Evolutionary conservation across 768 basidiomycete genomes (phyloP).

Genomic region (Lactifluus volemus): DNA sequence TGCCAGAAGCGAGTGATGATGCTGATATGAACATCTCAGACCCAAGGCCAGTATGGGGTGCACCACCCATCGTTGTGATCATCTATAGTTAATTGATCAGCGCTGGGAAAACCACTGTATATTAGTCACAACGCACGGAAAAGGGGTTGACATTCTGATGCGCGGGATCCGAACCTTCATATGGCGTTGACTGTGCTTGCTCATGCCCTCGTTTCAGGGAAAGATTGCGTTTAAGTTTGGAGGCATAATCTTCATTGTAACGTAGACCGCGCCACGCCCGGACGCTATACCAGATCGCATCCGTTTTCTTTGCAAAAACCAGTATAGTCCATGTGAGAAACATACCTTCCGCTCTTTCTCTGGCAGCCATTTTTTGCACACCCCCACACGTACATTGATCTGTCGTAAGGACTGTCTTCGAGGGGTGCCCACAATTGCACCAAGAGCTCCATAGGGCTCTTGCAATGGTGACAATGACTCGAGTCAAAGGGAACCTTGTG

Average conservation of each 20-base stretch:
- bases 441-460: constrained; percentile 67
- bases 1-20: neutral
- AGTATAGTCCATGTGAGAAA: constrained; percentile 7
- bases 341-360: constrained; percentile 68
- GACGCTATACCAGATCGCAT: constrained; percentile 39
- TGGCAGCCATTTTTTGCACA: constrained; percentile 68
- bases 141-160: constrained; percentile 54
- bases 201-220: constrained; percentile 31
- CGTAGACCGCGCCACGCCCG: constrained; percentile 76
- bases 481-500: constrained; percentile 53
- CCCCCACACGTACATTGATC: constrained; percentile 80
- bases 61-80: constrained; percentile 15
- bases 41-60: constrained; percentile 46
- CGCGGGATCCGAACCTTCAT: constrained; percentile 25
- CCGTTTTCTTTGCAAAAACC: neutral
- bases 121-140: constrained; percentile 36
- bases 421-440: constrained; percentile 89
- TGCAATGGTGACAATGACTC: constrained; percentile 65
- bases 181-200: constrained; percentile 29
- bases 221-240: constrained; percentile 54
- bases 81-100: constrained; percentile 6
- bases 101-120: neutral
- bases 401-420: constrained; percentile 75
- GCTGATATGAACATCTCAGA: constrained; percentile 52
- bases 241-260: constrained; percentile 66